Evolutionary conservation across 106 monocot genomes (phyloP), one percentile per base, ranked within the genome.

Genomic region (Acanthochlamys bracteata): DNA sequence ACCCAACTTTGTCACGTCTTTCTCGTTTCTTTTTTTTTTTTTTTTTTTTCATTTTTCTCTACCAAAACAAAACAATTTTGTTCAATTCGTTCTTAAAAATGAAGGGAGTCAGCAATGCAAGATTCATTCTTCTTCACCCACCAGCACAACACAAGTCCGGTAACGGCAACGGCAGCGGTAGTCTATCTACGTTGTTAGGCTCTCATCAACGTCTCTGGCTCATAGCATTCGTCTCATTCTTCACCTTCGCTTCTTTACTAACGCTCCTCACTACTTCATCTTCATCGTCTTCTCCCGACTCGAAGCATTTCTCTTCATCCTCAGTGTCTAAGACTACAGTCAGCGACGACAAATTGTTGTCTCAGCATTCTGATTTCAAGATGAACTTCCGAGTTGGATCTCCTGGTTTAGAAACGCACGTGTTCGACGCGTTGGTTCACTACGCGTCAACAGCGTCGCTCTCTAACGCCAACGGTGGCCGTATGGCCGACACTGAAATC

Each of bases 401-500:
- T 33, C 17, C 59, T 7, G 59, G 24, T 22, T 71, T 79, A 4
- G 41, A 75, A 21, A 27, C 59, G 7, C 65, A 55, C 40, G 41
- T 76, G 20, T 73, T 77, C 76, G 86, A 81, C 52, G 73, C 81
- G 10, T 79, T 94, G 53, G 60, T 86, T 56, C 77, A 86, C 80
- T 89, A 83, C 79, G 81, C 89, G 46, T 26, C 76, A 4, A 52
- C 66, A 3, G n/a, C 55, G 20, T 55, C 55, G 20, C 3, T 22
- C 1, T 55, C 55, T 20, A 55, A 55, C 65, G 71, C 74, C 55
- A 72, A 74, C 72, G 56, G 66, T 23, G 74, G 73, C 33, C 69
- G 72, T 20, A 89, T 94, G 89, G 20, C 70, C 6, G 93, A 89
- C 27, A 11, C 56, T 17, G 93, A 94, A 42, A 67, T 89, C 39